Evolutionary conservation across 1,139 yeast species (phyloP).

Genomic region (Hyphopichia pseudoburtonii): DNA sequence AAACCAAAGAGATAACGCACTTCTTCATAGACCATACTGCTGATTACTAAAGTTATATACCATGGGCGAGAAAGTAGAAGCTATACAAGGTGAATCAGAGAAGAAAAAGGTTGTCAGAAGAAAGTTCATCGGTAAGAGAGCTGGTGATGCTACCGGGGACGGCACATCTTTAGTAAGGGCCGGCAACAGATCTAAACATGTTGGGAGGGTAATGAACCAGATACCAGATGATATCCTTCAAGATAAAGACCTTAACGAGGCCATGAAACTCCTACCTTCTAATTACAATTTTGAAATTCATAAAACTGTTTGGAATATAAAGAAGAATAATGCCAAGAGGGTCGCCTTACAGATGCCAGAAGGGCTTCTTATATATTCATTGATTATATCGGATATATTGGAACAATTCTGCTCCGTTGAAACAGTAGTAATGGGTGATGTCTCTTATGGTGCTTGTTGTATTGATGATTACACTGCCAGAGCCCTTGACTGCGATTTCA

Average conservation of each 20-base stretch:
- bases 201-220: conserved; percentile 72
- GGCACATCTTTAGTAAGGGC: conserved; percentile 1
- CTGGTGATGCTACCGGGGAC: conserved; percentile 11
- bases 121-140: conserved; percentile 35
- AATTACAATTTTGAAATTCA: conserved; percentile 95
- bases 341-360: conserved; percentile 98
- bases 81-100: conserved; percentile 2
- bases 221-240: conserved; percentile 86
- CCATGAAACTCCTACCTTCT: conserved; percentile 77
- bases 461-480: conserved; percentile 95
- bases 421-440: conserved; percentile 97
- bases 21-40: too few relatives aligned
- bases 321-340: conserved; percentile 63
- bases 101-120: conserved; percentile 18
- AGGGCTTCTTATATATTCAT: conserved; percentile 83
- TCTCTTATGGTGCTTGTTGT: conserved; percentile 98
- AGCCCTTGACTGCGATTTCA: conserved; percentile 88
- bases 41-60: background rate
- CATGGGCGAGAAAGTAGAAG: conserved; percentile 6
- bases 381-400: conserved; percentile 82
- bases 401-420: conserved; percentile 90
- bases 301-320: conserved; percentile 91
- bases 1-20: too few relatives aligned
- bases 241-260: conserved; percentile 77
- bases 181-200: conserved; percentile 20